phyloP scores from a whole-genome alignment of 176 grass and related monocot species.

The Panicum miliaceum region DNA sequence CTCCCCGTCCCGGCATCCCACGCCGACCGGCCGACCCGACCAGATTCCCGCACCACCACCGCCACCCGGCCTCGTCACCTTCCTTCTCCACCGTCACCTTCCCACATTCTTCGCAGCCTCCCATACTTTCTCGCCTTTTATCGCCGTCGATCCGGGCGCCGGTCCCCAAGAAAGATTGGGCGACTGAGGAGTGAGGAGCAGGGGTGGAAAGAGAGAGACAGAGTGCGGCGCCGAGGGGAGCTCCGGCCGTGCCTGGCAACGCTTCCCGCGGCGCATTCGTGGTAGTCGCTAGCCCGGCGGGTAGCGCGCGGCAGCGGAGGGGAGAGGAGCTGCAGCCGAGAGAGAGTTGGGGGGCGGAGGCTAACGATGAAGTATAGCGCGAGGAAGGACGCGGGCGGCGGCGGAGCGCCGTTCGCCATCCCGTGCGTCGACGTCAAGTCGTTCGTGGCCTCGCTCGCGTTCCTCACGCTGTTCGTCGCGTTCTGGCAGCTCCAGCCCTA shows the following conservation, averaged over 20 bases:
- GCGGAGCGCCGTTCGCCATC: constrained; percentile 35
- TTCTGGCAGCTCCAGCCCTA: constrained; percentile 92
- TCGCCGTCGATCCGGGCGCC: neutral
- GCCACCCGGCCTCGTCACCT: neutral
- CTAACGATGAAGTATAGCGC: constrained; percentile 52
- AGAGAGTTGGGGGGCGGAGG: too few relatives aligned
- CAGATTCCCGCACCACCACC: constrained; percentile 2
- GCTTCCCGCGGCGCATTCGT: neutral
- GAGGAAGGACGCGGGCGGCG: constrained; percentile 56
- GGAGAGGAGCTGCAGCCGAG: neutral
- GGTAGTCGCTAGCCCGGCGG: neutral
- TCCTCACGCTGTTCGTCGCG: constrained; percentile 73
- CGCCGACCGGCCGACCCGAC: constrained; percentile 10
- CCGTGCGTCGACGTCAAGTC: constrained; percentile 79
- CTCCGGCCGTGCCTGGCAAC: neutral
- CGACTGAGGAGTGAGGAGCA: neutral
- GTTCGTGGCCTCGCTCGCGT: constrained; percentile 69
- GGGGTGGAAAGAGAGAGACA: neutral
- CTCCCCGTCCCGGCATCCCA: neutral
- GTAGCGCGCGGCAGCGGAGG: neutral
- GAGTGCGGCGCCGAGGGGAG: neutral
- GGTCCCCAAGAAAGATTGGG: constrained; percentile 25
- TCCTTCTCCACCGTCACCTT: constrained; percentile 12
- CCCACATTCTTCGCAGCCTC: neutral
- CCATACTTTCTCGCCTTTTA: constrained; percentile 4